phyloP scores from a whole-genome alignment of 352 stramenopile species.

The Globisporangium cederbergense region DNA sequence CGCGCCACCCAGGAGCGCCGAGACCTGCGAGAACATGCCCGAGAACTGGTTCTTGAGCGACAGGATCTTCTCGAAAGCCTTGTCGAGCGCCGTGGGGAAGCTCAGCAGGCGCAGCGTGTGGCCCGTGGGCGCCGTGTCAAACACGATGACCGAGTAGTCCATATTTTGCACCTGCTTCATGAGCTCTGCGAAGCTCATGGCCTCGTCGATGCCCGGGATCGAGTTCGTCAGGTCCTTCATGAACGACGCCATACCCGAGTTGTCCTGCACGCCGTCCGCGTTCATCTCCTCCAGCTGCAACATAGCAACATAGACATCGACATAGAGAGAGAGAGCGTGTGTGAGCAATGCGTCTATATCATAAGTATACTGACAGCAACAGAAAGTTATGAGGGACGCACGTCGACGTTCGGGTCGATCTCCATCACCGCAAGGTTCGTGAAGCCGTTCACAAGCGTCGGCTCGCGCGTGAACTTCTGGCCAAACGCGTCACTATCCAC shows the following conservation, averaged over 20 bases:
- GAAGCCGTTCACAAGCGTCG: conserved; percentile 97
- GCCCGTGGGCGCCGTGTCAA: conserved; percentile 97
- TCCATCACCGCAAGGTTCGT: conserved; percentile 98
- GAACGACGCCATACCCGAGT: conserved; percentile 91
- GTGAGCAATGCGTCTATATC: neutral
- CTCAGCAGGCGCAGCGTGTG: conserved; percentile 96
- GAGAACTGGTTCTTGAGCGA: conserved; percentile 93
- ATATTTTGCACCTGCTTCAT: conserved; percentile 98
- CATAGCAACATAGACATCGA: no score
- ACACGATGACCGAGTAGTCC: conserved; percentile 98
- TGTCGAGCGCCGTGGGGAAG: conserved; percentile 98
- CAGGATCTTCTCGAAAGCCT: conserved; percentile 98
- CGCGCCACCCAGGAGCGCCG: conserved; percentile 65
- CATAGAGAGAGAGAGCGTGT: neutral
- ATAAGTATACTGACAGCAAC: neutral
- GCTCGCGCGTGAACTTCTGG: conserved; percentile 98
- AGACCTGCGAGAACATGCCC: conserved; percentile 85
- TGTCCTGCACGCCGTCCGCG: conserved; percentile 76
- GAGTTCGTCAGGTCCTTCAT: conserved; percentile 97
- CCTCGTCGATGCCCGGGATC: conserved; percentile 99
- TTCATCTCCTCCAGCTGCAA: conserved; percentile 80
- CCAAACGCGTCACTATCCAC: conserved; percentile 94
- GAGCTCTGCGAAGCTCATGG: conserved; percentile 98
- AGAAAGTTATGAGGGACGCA: conserved; percentile 22
- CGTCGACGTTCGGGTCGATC: conserved; percentile 93